Evolutionary conservation across 2,329 filamentous ascomycete genomes (phyloP).

Genomic region (Ophiostoma quercus): DNA sequence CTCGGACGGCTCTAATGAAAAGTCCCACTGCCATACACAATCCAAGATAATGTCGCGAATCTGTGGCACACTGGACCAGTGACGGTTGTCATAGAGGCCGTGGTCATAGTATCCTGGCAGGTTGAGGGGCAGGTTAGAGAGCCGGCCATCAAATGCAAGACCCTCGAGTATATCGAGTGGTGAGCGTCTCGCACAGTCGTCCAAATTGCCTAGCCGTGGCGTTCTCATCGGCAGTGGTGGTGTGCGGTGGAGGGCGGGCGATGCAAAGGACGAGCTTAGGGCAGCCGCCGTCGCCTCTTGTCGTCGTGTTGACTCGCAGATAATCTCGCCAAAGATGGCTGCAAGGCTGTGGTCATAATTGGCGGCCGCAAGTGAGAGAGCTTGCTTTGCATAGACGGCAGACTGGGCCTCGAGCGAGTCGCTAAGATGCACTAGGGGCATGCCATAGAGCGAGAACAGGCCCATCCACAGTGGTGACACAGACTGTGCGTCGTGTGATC

Average conservation of each 20-base stretch:
- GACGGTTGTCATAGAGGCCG: neutral
- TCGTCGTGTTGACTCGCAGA: neutral
- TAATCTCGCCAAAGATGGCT: neutral
- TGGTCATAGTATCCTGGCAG: neutral
- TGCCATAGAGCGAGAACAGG: neutral
- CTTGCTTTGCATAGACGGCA: neutral
- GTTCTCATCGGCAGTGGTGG: neutral
- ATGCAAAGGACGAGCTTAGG: neutral
- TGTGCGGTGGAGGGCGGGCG: neutral
- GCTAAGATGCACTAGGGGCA: neutral
- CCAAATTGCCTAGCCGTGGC: neutral
- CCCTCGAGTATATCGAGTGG: neutral
- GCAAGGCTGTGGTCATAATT: neutral
- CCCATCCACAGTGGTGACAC: neutral
- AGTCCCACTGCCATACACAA: neutral
- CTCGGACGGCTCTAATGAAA: neutral
- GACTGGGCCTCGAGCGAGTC: neutral
- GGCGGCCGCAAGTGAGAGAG: neutral
- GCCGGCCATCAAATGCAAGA: conserved; percentile 5
- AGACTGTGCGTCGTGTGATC: neutral
- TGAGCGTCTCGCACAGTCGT: neutral
- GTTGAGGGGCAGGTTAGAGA: neutral
- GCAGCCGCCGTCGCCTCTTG: neutral
- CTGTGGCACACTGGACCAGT: neutral
- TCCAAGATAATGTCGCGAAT: neutral